These are phyloP conservation scores for Dryas alaskensis DNA, from an alignment of 306 rosid genomes.

Conservation along the genomic window DNA sequence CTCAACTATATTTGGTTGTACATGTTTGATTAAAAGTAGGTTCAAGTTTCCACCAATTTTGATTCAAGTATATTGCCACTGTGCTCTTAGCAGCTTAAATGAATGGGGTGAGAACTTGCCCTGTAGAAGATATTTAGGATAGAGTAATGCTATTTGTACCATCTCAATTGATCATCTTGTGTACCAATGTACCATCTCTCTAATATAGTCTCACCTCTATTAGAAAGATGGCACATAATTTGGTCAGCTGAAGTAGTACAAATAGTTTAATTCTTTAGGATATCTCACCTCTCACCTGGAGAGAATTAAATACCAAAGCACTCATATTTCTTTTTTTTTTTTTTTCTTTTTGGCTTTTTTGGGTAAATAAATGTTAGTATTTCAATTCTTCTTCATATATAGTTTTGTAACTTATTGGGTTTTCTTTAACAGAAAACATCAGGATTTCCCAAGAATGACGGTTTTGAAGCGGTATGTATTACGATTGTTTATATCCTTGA, in stretches of 20 bases:
- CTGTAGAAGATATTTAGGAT: neutral
- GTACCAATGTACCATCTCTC: too few relatives aligned
- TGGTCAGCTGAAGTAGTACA: too few relatives aligned
- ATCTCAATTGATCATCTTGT: too few relatives aligned
- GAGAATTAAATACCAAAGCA: neutral
- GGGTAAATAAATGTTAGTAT: neutral
- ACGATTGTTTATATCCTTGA: constrained; percentile 78
- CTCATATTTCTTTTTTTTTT: neutral
- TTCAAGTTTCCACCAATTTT: neutral
- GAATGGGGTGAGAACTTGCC: neutral
- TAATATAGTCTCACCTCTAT: too few relatives aligned
- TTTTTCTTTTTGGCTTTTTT: too few relatives aligned
- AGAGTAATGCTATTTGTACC: too few relatives aligned
- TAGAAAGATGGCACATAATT: too few relatives aligned
- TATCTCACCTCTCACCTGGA: neutral
- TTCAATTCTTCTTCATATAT: neutral
- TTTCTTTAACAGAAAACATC: neutral
- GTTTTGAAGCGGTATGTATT: constrained; percentile 71
- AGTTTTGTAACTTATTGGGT: constrained; percentile 12
- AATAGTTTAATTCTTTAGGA: too few relatives aligned
- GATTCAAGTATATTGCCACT: neutral
- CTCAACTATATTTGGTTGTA: neutral
- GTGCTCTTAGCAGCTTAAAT: neutral
- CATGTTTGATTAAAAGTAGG: neutral
- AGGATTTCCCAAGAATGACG: constrained; percentile 52